Base-by-base conservation (phyloP, 1,139 yeast genomes). In the Saccharomyces hybrid region DNA sequence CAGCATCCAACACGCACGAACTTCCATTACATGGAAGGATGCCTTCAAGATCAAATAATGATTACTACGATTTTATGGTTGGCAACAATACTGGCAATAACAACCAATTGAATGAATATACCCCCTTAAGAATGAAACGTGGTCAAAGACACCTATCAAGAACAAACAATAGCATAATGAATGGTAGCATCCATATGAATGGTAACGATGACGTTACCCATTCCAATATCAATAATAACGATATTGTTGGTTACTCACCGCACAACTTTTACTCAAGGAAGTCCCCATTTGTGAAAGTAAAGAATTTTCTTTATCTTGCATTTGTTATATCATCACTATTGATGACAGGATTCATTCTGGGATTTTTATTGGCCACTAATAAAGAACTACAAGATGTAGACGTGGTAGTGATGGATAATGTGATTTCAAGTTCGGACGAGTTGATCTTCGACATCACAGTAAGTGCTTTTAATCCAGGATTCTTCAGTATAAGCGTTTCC, bases 391-490 rank as follows among this genome's bases (percentile, higher is more conserved):
- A 86, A 54, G 77, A 80, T 59, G 86, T 89, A 30, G 73, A 79
- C 28, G 80, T 90, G 11, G 70, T 75, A 1, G 74, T 81, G 13
- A 76, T 91, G 52, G 81, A 81, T 54, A 88, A 88, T 62, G 80
- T 93, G 0, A 75, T 91, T 30, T 88, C 89, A 3, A 84, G 95
- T 57, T 84, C 85, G 61, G 96, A 90, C 65, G 97, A 90, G 66
- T 74, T 93, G 52, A 80, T 90, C 1, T 89, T 91, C 72, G 89
- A 86, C 68, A 74, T 91, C 59, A 79, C 81, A 3, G 82, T 89
- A 23, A 85, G 83, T 58, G 96, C 95, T 0, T 80, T 84, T 61
- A 93, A 93, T 68, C 97, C 97, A 0, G 97, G 97, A 0, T 80
- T 88, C 75, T 78, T 86, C 62, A 78, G 88, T 1, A 82, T 91